Evolutionary conservation across 2,329 filamentous ascomycete genomes (phyloP).

Genomic region (Trichophyton schoenleinii): DNA sequence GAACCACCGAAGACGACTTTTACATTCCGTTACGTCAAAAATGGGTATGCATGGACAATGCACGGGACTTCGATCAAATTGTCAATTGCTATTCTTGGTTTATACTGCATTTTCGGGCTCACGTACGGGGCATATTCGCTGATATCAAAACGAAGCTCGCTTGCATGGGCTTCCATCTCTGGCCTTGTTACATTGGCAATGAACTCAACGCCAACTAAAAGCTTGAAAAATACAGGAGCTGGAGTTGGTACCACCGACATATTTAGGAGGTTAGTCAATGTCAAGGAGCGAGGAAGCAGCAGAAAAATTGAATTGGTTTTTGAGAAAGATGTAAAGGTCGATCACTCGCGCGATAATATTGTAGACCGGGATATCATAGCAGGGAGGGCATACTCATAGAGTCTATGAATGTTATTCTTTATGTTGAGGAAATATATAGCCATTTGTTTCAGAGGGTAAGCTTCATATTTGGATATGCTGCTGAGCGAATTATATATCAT

Average conservation of each 20-base stretch:
- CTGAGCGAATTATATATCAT: background rate
- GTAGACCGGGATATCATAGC: background rate
- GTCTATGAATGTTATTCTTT: background rate
- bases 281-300: no score
- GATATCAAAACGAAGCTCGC: background rate
- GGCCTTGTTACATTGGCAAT: slow-evolving; percentile 9
- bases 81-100: background rate
- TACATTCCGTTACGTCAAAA: no score
- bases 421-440: background rate
- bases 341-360: background rate
- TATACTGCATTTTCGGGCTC: background rate
- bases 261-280: no score
- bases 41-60: no score
- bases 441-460: no score
- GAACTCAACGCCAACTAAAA: slow-evolving; percentile 8
- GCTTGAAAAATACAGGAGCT: slow-evolving; percentile 6
- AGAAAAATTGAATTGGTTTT: background rate
- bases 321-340: background rate
- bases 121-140: background rate
- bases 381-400: background rate
- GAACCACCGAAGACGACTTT: no score
- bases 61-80: no score
- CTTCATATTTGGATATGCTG: background rate
- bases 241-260: no score
- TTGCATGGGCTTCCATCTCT: slow-evolving; percentile 6